Percentiles rank a stretch among this genome's conserved stretches.
Evolutionary conservation across 1,139 yeast species (phyloP).

Genomic region (Pichia kudriavzevii): DNA sequence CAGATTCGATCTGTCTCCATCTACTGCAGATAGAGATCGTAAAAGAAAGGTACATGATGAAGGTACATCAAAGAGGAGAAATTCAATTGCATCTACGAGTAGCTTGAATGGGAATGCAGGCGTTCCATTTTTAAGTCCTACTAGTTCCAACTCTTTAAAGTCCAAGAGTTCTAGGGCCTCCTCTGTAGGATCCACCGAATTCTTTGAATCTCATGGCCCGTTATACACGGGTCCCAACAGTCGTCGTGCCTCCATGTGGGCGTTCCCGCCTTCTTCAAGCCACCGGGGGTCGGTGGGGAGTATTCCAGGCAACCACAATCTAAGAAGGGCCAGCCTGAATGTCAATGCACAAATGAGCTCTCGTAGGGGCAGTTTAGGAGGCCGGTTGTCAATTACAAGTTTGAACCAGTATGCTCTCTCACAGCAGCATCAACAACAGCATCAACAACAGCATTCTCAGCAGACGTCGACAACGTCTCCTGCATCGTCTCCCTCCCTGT

Average conservation of each 20-base stretch:
- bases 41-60: conserved; percentile 26
- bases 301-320: not conserved
- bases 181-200: too few species aligned
- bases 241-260: conserved; percentile 14
- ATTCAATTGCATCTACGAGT: conserved; percentile 27
- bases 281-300: conserved; percentile 7
- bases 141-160: conserved; percentile 3
- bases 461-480: too few species aligned
- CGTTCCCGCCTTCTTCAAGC: conserved; percentile 3
- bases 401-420: conserved; percentile 13
- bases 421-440: not conserved
- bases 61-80: conserved; percentile 24
- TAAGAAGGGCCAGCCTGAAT: not conserved
- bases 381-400: conserved; percentile 13
- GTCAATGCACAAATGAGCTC: conserved; percentile 1
- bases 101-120: conserved; percentile 1
- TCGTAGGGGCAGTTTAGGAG: conserved; percentile 12
- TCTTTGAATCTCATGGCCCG: too few species aligned
- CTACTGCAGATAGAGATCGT: too few species aligned
- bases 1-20: too few species aligned
- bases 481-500: too few species aligned
- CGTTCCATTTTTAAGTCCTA: not conserved
- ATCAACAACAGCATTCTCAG: not conserved
- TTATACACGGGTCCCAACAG: too few species aligned
- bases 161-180: conserved; percentile 3